phyloP scores from a whole-genome alignment of 1,139 yeast species.

The Yamadazyma friedrichii region DNA sequence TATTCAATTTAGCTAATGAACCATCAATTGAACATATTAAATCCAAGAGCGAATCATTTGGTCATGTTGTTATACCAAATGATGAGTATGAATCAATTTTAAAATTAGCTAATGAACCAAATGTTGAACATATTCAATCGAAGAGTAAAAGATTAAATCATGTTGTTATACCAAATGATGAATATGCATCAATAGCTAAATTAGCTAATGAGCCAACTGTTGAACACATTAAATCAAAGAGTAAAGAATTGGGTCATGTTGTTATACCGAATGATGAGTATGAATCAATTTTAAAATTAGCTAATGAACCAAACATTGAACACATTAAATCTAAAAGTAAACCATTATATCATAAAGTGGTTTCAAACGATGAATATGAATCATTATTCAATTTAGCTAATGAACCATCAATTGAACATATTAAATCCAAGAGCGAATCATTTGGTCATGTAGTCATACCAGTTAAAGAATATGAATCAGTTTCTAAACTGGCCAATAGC shows the following conservation, averaged over 20 bases:
- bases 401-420: constrained; percentile 21
- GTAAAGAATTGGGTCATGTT: constrained; percentile 12
- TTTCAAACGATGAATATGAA: constrained; percentile 10
- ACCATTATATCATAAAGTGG: constrained; percentile 10
- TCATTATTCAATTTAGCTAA: constrained; percentile 5
- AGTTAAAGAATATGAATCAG: constrained; percentile 11
- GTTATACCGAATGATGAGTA: constrained; percentile 10
- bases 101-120: constrained; percentile 22
- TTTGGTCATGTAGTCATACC: constrained; percentile 12
- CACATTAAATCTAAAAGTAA: constrained; percentile 28
- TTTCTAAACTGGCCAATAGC: constrained; percentile 15
- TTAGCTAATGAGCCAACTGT: constrained; percentile 22
- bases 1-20: constrained; percentile 7
- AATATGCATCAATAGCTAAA: constrained; percentile 17
- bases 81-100: constrained; percentile 13
- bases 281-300: constrained; percentile 11
- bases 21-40: constrained; percentile 22
- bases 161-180: constrained; percentile 20
- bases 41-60: constrained; percentile 15
- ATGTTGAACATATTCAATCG: constrained; percentile 22
- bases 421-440: constrained; percentile 18
- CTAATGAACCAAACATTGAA: constrained; percentile 26
- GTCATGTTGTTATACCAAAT: constrained; percentile 11
- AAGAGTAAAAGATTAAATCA: constrained; percentile 21
- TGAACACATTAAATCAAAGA: constrained; percentile 18